Evolutionary conservation across 2,329 filamentous ascomycete genomes (phyloP).

Genomic region (Trichoderma atrobrunneum): DNA sequence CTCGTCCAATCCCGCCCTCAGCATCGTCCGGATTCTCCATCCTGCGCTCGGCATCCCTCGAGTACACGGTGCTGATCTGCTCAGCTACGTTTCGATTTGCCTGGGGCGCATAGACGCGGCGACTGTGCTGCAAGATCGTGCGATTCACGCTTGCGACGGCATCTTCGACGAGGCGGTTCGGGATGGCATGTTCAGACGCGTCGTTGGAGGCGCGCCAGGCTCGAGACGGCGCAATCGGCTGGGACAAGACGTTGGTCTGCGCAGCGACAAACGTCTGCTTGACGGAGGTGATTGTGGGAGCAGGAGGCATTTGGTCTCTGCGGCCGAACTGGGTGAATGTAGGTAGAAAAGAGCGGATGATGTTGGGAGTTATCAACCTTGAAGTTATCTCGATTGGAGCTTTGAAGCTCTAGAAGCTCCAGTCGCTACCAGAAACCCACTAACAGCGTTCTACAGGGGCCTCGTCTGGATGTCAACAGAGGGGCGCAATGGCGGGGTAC

Average conservation of each 20-base stretch:
- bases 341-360: not conserved
- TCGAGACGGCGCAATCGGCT: constrained; percentile 54
- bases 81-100: constrained; percentile 70
- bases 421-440: not conserved
- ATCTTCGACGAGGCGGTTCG: constrained; percentile 53
- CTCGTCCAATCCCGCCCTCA: constrained; percentile 36
- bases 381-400: not conserved
- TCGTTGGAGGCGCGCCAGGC: constrained; percentile 51
- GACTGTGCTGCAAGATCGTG: constrained; percentile 61
- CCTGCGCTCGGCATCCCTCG: constrained; percentile 43
- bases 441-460: not conserved
- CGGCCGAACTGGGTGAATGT: not conserved
- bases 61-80: constrained; percentile 67
- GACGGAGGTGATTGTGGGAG: constrained; percentile 57
- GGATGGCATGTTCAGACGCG: constrained; percentile 40
- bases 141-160: constrained; percentile 59
- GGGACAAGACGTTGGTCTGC: constrained; percentile 62
- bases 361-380: not conserved
- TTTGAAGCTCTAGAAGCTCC: not conserved
- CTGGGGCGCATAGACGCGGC: constrained; percentile 64
- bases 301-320: constrained; percentile 13
- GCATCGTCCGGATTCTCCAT: constrained; percentile 37
- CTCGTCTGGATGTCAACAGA: not conserved
- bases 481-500: not conserved
- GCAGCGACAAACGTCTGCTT: constrained; percentile 63